Evolutionary conservation across 768 basidiomycete species (phyloP).

Genomic region (Collybia sp.): DNA sequence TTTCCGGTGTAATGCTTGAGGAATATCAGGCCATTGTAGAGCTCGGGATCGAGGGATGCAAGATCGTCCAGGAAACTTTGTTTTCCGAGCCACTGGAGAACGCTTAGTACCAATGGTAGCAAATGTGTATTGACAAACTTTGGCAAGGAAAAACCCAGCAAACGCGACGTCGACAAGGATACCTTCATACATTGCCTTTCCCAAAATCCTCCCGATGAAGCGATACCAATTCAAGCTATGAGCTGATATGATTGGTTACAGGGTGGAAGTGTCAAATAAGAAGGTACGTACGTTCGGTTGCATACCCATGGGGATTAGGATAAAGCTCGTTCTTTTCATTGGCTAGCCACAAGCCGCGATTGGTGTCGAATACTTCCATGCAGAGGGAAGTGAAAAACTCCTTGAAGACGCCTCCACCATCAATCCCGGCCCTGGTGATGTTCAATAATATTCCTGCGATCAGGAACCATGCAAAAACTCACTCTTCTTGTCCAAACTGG

Average conservation of each 20-base stretch:
- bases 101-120: background rate
- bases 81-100: conserved; percentile 79
- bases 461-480: conserved; percentile 21
- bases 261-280: background rate
- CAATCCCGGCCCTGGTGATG: conserved; percentile 73
- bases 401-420: conserved; percentile 97
- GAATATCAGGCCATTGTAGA: conserved; percentile 90
- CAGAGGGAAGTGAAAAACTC: conserved; percentile 93
- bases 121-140: conserved; percentile 35
- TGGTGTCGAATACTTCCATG: conserved; percentile 92
- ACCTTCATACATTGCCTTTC: conserved; percentile 95
- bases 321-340: conserved; percentile 93
- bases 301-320: conserved; percentile 90
- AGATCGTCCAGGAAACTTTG: conserved; percentile 94
- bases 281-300: conserved; percentile 66
- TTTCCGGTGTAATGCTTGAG: conserved; percentile 89
- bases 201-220: conserved; percentile 90
- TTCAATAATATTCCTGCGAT: background rate
- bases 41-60: conserved; percentile 83
- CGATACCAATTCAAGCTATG: conserved; percentile 90
- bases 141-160: conserved; percentile 91
- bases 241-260: conserved; percentile 32
- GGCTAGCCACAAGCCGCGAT: conserved; percentile 90
- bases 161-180: conserved; percentile 94
- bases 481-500: conserved; percentile 84